Percentiles rank a stretch among this genome's conserved stretches.
Conservation (phyloP, 2,329 filamentous ascomycete genomes). For the Diplodia corticola region DNA sequence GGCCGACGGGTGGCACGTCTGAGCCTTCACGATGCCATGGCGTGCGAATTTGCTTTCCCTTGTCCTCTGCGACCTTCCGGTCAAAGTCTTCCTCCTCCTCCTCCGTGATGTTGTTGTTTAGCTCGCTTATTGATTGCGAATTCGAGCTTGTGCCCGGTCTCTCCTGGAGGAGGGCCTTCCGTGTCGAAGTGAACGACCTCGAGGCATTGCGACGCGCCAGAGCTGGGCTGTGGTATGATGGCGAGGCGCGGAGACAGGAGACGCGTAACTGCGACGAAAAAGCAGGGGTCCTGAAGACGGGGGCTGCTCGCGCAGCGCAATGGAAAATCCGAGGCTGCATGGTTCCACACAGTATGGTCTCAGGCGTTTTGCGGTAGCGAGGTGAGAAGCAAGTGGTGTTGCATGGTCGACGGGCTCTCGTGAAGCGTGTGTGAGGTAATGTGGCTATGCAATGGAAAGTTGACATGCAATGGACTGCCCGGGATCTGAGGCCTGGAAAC, state of each 20-base stretch:
- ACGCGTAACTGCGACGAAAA: background rate
- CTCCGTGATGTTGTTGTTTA: constrained; percentile 47
- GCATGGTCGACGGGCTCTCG: background rate
- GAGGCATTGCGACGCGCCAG: background rate
- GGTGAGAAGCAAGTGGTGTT: too few relatives aligned
- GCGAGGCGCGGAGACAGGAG: background rate
- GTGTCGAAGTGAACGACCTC: background rate
- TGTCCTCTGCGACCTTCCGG: constrained; percentile 46
- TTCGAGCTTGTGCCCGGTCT: constrained; percentile 31
- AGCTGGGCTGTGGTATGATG: background rate
- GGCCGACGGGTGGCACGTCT: constrained; percentile 57
- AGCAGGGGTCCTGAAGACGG: background rate
- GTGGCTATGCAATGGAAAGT: background rate
- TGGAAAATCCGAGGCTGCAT: constrained; percentile 12
- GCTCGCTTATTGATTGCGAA: constrained; percentile 39
- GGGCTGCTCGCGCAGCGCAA: constrained; percentile 1
- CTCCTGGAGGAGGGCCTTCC: background rate
- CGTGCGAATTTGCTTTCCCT: constrained; percentile 59
- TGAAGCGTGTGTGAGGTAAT: background rate
- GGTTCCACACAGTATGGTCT: background rate
- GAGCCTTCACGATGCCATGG: constrained; percentile 68
- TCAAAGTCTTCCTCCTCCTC: constrained; percentile 51
- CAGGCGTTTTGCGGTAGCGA: background rate
- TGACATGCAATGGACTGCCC: background rate
- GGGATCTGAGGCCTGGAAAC: background rate